A percentile compares a stretch with the other conserved stretches of the same genome.
Evolutionary conservation across 2,329 filamentous ascomycete species (phyloP).

Genomic region (Colletotrichum sidae): DNA sequence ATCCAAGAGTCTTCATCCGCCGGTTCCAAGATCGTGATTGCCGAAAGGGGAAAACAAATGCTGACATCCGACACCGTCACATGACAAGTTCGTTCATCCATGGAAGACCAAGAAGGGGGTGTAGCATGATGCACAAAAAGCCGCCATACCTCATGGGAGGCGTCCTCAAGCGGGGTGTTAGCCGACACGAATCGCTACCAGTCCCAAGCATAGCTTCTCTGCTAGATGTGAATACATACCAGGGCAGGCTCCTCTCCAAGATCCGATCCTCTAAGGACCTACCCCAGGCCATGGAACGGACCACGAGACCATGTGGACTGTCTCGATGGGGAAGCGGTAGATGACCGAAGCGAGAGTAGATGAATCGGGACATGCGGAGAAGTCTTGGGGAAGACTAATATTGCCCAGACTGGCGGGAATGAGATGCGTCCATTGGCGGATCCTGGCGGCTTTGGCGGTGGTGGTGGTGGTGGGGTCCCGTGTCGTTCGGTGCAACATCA

Average conservation of each 20-base stretch:
- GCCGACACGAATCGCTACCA: constrained; percentile 6
- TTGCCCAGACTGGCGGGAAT: constrained; percentile 17
- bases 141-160: neutral
- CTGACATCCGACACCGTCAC: constrained; percentile 12
- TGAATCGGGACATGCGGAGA: constrained; percentile 1
- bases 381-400: neutral
- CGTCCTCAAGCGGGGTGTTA: neutral
- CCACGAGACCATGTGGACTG: constrained; percentile 17
- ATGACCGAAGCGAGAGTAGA: constrained; percentile 21
- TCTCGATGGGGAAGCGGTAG: constrained; percentile 15
- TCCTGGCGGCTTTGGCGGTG: neutral
- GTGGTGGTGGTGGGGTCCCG: neutral
- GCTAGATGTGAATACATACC: neutral
- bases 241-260: neutral
- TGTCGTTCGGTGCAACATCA: constrained; percentile 16
- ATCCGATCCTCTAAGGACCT: constrained; percentile 4
- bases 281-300: neutral
- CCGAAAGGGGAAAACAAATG: neutral
- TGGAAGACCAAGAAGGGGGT: neutral
- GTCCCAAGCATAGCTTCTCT: neutral
- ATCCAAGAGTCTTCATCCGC: neutral
- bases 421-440: constrained; percentile 28
- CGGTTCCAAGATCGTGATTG: constrained; percentile 17
- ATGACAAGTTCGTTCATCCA: constrained; percentile 3
- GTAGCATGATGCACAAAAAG: constrained; percentile 12